A percentile compares a stretch with the other conserved stretches of the same genome.
Evolutionary conservation across 1,139 yeast genomes (phyloP).

Genomic region (Debaryomyces sp.): DNA sequence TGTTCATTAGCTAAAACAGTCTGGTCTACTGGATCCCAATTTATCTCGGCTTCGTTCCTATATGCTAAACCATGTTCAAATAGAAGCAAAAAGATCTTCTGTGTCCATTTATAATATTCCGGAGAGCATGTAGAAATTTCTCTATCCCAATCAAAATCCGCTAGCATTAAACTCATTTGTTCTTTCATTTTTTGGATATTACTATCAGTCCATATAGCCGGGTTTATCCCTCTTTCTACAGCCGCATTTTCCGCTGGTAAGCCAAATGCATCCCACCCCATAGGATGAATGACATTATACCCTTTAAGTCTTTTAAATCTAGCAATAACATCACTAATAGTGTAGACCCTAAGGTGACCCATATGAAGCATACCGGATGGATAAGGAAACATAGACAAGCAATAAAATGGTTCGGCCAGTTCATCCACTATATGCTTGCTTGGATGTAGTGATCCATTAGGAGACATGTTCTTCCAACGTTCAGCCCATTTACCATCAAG

Average conservation of each 20-base stretch:
- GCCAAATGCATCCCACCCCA: slow-evolving; percentile 99
- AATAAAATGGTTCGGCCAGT: slow-evolving; percentile 53
- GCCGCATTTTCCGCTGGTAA: slow-evolving; percentile 99
- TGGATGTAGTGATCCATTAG: slow-evolving; percentile 47
- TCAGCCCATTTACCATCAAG: slow-evolving; percentile 56
- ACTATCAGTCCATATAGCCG: slow-evolving; percentile 76
- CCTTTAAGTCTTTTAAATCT: slow-evolving; percentile 80
- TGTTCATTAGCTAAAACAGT: slow-evolving; percentile 97
- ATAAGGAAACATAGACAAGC: slow-evolving; percentile 91
- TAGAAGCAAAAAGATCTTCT: slow-evolving; percentile 73
- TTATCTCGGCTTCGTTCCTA: slow-evolving; percentile 81
- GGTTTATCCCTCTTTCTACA: slow-evolving; percentile 76
- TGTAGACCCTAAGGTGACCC: slow-evolving; percentile 92
- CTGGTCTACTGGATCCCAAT: slow-evolving; percentile 96
- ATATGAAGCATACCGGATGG: slow-evolving; percentile 92
- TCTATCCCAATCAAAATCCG: slow-evolving; percentile 92
- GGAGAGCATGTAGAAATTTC: slow-evolving; percentile 88
- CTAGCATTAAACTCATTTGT: slow-evolving; percentile 77
- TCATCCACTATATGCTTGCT: slow-evolving; percentile 30
- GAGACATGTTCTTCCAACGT: slow-evolving; percentile 50
- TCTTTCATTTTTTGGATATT: slow-evolving; percentile 83
- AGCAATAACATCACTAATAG: slow-evolving; percentile 83
- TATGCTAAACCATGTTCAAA: slow-evolving; percentile 81
- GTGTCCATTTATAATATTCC: slow-evolving; percentile 92
- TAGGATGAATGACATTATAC: slow-evolving; percentile 82